Conservation (phyloP, 805 yeast genomes). For the Allodekkera sacchari region DNA sequence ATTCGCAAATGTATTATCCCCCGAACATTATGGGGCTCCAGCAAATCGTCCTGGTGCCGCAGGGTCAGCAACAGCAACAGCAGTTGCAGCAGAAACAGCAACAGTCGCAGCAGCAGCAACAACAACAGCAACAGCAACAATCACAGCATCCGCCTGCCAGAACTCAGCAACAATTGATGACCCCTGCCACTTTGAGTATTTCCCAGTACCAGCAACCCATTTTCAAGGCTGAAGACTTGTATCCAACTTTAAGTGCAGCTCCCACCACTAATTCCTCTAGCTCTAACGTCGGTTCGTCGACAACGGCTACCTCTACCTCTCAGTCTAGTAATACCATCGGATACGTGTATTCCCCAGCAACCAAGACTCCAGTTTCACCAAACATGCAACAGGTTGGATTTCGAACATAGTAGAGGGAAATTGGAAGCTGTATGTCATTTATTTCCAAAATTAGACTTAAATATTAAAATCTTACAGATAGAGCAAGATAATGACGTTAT, state of each 20-base stretch:
- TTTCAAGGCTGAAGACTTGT: slow-evolving; percentile 18
- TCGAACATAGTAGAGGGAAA: too few relatives aligned
- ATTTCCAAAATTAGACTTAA: too few relatives aligned
- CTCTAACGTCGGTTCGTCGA: slow-evolving; percentile 9
- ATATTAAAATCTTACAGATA: too few relatives aligned
- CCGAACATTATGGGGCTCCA: slow-evolving; percentile 4
- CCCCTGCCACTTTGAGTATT: too few relatives aligned
- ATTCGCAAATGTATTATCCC: slow-evolving; percentile 2
- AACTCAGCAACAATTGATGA: too few relatives aligned
- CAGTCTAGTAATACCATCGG: slow-evolving; percentile 1
- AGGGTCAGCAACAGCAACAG: slow-evolving; percentile 8
- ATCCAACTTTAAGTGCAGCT: slow-evolving; percentile 13
- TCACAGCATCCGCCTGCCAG: slow-evolving; percentile 6
- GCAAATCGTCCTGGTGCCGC: slow-evolving; percentile 5
- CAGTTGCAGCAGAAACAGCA: slow-evolving; percentile 9
- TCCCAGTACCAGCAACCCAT: slow-evolving; percentile 11
- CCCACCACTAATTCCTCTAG: slow-evolving; percentile 4
- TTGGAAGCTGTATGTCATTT: too few relatives aligned
- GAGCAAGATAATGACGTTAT: too few relatives aligned
- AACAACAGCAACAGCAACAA: slow-evolving; percentile 6
- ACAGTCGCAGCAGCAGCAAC: slow-evolving; percentile 7
- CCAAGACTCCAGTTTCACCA: too few relatives aligned
- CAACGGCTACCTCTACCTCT: slow-evolving; percentile 9
- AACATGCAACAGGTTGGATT: too few relatives aligned
- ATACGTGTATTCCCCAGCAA: too few relatives aligned